Conservation (phyloP, 306 rosid genomes). For the Vigna trinervia region DNA sequence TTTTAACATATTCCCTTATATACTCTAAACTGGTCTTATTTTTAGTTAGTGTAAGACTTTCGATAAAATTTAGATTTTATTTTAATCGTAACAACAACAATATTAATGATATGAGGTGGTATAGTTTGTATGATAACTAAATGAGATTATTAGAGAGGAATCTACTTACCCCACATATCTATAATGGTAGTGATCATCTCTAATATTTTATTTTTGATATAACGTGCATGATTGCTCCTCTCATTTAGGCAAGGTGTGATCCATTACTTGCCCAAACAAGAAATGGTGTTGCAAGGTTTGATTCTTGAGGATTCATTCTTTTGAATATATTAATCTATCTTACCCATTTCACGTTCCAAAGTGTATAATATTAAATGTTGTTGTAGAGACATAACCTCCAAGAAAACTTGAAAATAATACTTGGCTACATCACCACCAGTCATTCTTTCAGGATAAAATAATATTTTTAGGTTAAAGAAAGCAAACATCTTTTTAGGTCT, state of each 20-base stretch:
- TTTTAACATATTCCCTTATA: too few species aligned
- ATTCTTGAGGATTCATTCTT: slow-evolving; percentile 9
- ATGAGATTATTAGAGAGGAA: neutral
- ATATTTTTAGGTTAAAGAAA: neutral
- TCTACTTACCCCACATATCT: slow-evolving; percentile 40
- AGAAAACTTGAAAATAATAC: slow-evolving; percentile 24
- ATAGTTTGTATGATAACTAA: slow-evolving; percentile 1
- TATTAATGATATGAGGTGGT: neutral
- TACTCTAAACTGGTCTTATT: too few species aligned
- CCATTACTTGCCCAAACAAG: slow-evolving; percentile 52
- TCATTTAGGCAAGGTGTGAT: slow-evolving; percentile 46
- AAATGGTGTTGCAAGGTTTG: slow-evolving; percentile 33
- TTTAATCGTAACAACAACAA: neutral
- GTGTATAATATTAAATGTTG: slow-evolving; percentile 4
- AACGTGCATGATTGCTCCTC: slow-evolving; percentile 8
- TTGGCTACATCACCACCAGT: slow-evolving; percentile 32
- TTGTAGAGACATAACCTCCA: slow-evolving; percentile 16
- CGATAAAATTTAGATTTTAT: too few species aligned
- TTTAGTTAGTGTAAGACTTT: too few species aligned
- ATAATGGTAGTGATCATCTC: slow-evolving; percentile 25
- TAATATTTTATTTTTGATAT: slow-evolving; percentile 21
- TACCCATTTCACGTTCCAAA: slow-evolving; percentile 34
- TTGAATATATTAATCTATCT: slow-evolving; percentile 32
- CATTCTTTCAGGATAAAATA: slow-evolving; percentile 16
- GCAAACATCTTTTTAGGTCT: neutral